A percentile compares a stretch with the other conserved stretches of the same genome.
Conservation (phyloP, 495 filamentous ascomycete species). For the Astrothelium subdiscretum region DNA sequence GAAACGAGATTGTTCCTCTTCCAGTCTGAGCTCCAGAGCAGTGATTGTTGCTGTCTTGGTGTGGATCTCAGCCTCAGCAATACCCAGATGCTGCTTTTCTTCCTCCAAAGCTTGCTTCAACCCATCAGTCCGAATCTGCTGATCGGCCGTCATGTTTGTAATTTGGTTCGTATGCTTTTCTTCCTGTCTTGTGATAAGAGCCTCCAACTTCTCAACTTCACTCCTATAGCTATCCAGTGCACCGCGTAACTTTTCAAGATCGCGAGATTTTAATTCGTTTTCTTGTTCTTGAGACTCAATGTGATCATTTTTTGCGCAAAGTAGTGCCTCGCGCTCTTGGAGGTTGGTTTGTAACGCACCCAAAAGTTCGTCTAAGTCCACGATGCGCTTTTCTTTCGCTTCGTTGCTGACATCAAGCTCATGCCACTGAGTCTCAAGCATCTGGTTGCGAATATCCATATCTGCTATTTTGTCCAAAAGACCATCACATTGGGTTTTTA, state of each 20-base stretch:
- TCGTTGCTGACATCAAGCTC: constrained; percentile 39
- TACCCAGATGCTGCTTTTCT: constrained; percentile 11
- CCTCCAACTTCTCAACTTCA: constrained; percentile 53
- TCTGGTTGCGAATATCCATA: constrained; percentile 8
- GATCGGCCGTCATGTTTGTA: constrained; percentile 16
- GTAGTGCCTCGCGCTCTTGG: constrained; percentile 37
- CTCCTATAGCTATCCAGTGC: constrained; percentile 52
- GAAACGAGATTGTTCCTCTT: constrained; percentile 4
- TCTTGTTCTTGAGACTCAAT: constrained; percentile 11
- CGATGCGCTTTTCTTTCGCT: constrained; percentile 32
- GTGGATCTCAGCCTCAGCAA: constrained; percentile 12
- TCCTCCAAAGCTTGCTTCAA: constrained; percentile 17
- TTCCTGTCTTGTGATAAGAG: constrained; percentile 48
- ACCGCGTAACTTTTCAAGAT: constrained; percentile 44
- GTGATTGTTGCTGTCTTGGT: constrained; percentile 16
- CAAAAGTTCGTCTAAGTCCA: constrained; percentile 20
- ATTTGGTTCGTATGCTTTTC: constrained; percentile 33
- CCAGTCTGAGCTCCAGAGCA: constrained; percentile 15
- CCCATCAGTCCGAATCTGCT: constrained; percentile 11
- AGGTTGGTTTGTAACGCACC: neutral
- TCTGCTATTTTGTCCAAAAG: constrained; percentile 21
- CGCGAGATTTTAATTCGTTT: constrained; percentile 6
- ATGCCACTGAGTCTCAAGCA: constrained; percentile 42
- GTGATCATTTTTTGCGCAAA: constrained; percentile 40
- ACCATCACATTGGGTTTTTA: constrained; percentile 11